Evolutionary conservation across 192 early-diverging fungal species (phyloP), one percentile per base, ranked within the genome.

Genomic region (Podila clonocystis): DNA sequence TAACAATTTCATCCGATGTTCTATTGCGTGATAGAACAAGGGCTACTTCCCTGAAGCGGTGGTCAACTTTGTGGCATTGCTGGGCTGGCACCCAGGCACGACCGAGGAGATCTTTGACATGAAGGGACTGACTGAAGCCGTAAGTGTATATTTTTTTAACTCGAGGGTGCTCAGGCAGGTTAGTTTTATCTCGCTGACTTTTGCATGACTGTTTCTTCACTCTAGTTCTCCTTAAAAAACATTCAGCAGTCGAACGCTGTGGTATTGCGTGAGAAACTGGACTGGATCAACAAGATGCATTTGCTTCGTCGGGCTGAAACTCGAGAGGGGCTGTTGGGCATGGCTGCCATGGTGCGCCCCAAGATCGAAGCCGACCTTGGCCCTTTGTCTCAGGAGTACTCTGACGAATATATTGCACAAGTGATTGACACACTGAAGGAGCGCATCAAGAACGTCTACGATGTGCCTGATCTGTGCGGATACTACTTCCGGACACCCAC

Each of bases 1-100:
- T 58, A 67, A 58, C 19, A 36, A 26, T 33, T 29, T n/a, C 8
- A 4, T 28, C 52, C 49, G 30, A 58, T 60, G 64, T 13, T 9
- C 19, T 20, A 22, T 11, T 34, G 30, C 33, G 8, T 24, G 30
- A 3, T 72, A 89, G 87, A 80, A 91, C 57, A 90, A 88, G 28
- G 95, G 97, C 2, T 97, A 95, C 71, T 79, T 95, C 20, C 94
- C 96, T 1, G 90, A 94, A 70, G 92, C 96, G 0, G 79, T 98
- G 12, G 87, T 94, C 28, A 98, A 97, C 82, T 97, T 96, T 82
- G 90, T 93, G 5, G 96, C 94, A 6, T 83, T 95, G 33, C 74
- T 97, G 20, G 96, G 97, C 34, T 97, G 95, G 94, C 78, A 84
- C 55, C 87, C 90, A 3, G 84, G 82, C 22, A 67, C 77, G 1